A percentile compares a stretch with the other conserved stretches of the same genome.
These are phyloP conservation scores for Cyclanthera cordifolia DNA, from an alignment of 306 rosid species.

Conservation along the genomic window DNA sequence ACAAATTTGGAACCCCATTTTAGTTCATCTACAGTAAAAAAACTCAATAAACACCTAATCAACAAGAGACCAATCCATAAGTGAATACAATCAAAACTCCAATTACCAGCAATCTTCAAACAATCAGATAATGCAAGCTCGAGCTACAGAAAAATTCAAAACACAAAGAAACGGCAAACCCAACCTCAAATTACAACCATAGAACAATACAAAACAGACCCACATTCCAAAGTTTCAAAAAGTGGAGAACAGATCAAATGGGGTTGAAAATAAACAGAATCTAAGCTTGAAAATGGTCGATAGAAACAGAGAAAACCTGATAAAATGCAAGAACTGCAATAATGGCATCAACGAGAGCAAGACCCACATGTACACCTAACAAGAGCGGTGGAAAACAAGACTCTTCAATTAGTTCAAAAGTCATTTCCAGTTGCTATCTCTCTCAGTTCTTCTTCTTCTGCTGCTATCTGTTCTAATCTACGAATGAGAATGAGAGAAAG, in stretches of 20 bases:
- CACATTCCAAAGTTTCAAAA: slow-evolving; percentile 7
- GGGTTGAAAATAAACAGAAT: background rate
- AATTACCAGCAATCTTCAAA: background rate
- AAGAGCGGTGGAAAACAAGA: slow-evolving; percentile 49
- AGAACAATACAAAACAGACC: slow-evolving; percentile 2
- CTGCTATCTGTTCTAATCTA: slow-evolving; percentile 11
- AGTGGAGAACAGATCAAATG: background rate
- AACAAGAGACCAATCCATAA: background rate
- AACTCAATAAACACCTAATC: background rate
- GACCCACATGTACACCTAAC: slow-evolving; percentile 45
- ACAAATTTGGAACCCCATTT: slow-evolving; percentile 4
- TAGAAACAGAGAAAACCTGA: slow-evolving; percentile 54
- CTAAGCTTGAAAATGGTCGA: background rate
- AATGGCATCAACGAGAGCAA: slow-evolving; percentile 53
- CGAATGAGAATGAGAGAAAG: background rate
- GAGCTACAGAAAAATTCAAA: background rate
- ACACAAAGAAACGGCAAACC: background rate
- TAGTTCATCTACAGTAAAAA: background rate
- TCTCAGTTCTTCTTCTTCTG: background rate
- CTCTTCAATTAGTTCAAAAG: slow-evolving; percentile 42
- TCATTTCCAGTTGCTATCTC: slow-evolving; percentile 16
- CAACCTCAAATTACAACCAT: background rate
- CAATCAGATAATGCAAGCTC: slow-evolving; percentile 1
- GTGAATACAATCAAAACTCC: background rate
- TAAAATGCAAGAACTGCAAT: slow-evolving; percentile 49